Conservation (phyloP, 2,329 filamentous ascomycete genomes). For the Coniella lustricola region DNA sequence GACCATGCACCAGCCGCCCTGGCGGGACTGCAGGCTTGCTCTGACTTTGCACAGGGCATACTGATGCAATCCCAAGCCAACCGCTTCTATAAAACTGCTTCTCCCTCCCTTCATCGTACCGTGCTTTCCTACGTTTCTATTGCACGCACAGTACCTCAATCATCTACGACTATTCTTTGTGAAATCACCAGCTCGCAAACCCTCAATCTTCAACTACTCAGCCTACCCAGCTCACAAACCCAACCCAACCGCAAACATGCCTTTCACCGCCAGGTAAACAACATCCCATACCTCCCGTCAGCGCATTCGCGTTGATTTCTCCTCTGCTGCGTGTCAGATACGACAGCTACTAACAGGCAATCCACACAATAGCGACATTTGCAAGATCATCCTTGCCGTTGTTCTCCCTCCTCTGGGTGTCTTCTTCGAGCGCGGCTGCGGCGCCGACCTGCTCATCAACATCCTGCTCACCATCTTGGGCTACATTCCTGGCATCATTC, state of each 20-base stretch:
- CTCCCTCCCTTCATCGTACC: conserved; percentile 4
- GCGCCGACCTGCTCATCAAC: conserved; percentile 85
- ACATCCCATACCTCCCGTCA: background rate
- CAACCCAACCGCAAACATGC: conserved; percentile 35
- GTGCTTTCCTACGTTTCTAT: background rate
- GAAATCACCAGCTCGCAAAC: background rate
- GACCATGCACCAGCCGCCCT: background rate
- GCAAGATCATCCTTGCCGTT: conserved; percentile 76
- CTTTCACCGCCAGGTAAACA: conserved; percentile 53
- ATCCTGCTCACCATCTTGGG: conserved; percentile 74
- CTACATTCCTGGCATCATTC: conserved; percentile 77
- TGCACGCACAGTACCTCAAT: background rate
- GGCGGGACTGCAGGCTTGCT: too few species aligned
- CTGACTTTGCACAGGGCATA: too few species aligned
- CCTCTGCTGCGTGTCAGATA: background rate
- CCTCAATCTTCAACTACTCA: background rate
- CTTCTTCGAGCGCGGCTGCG: conserved; percentile 89
- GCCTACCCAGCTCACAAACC: background rate
- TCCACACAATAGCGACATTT: conserved; percentile 39
- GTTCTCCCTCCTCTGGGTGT: conserved; percentile 86
- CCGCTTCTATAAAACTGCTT: conserved; percentile 9
- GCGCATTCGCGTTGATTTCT: background rate
- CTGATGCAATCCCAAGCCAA: conserved; percentile 10
- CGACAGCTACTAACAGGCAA: background rate
- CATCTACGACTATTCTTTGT: background rate